Evolutionary conservation across 441 rosid genomes (phyloP).

Genomic region (Eutrema salsugineum): DNA sequence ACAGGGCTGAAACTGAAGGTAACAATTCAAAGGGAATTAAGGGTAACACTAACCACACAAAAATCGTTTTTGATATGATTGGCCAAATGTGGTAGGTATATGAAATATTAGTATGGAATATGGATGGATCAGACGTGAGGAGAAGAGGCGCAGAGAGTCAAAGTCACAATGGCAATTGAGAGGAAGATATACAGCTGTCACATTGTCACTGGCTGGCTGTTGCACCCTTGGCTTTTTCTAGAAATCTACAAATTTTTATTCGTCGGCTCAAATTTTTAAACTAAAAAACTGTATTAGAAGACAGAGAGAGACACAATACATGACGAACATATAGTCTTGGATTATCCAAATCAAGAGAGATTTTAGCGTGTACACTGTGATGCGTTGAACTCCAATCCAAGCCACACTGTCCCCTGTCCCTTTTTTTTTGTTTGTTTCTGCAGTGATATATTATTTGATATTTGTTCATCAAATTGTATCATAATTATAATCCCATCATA

Average conservation of each 20-base stretch:
- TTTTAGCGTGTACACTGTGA: slow-evolving; percentile 14
- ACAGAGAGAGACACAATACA: neutral
- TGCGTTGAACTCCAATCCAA: slow-evolving; percentile 17
- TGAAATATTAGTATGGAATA: neutral
- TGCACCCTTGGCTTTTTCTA: neutral
- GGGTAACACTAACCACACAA: neutral
- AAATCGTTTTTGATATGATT: neutral
- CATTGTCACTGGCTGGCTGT: neutral
- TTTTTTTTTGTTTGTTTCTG: neutral
- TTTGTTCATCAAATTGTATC: neutral
- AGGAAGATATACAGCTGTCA: neutral
- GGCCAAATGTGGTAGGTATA: neutral
- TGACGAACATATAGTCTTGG: neutral
- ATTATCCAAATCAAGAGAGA: neutral
- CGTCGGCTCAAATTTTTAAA: neutral
- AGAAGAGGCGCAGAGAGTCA: neutral
- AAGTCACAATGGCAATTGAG: neutral
- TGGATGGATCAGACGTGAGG: neutral
- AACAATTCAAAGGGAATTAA: neutral
- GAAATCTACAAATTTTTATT: neutral
- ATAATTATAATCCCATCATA: neutral
- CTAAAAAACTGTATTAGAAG: slow-evolving; percentile 5
- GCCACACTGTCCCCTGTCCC: slow-evolving; percentile 4
- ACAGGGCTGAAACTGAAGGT: neutral
- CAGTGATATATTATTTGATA: neutral